A percentile compares a stretch with the other conserved stretches of the same genome.
Conservation (phyloP, 306 rosid genomes). For the Cucumis cinereus region DNA sequence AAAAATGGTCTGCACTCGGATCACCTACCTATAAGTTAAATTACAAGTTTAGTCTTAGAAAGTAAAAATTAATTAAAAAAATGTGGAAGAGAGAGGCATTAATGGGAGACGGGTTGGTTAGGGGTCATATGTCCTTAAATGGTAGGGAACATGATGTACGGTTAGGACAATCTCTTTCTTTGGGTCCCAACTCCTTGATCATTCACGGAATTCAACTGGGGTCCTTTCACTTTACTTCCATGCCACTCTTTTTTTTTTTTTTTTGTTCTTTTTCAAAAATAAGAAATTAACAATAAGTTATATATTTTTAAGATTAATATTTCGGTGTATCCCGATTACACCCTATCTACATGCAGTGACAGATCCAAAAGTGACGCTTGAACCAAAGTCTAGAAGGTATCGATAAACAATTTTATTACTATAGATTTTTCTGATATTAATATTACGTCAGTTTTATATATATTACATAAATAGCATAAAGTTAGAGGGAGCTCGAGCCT, state of each 20-base stretch:
- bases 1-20: constrained; percentile 57
- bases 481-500: too few species aligned
- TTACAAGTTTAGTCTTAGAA: not conserved
- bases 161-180: not conserved
- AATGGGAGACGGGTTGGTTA: not conserved
- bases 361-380: too few species aligned
- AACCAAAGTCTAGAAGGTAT: too few species aligned
- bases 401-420: too few species aligned
- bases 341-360: too few species aligned
- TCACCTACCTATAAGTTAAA: constrained; percentile 55
- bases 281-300: not conserved
- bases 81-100: not conserved
- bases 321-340: too few species aligned
- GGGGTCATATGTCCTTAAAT: not conserved
- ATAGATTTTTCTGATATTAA: too few species aligned
- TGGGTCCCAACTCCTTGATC: not conserved
- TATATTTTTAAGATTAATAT: too few species aligned
- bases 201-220: constrained; percentile 18
- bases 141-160: constrained; percentile 4
- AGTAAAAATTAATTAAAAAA: too few species aligned
- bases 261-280: not conserved
- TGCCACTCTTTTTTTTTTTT: not conserved
- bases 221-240: constrained; percentile 1
- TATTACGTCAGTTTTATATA: too few species aligned
- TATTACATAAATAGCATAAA: too few species aligned